Conservation (phyloP, 2,329 filamentous ascomycete genomes). For the Trichoderma sp. region DNA sequence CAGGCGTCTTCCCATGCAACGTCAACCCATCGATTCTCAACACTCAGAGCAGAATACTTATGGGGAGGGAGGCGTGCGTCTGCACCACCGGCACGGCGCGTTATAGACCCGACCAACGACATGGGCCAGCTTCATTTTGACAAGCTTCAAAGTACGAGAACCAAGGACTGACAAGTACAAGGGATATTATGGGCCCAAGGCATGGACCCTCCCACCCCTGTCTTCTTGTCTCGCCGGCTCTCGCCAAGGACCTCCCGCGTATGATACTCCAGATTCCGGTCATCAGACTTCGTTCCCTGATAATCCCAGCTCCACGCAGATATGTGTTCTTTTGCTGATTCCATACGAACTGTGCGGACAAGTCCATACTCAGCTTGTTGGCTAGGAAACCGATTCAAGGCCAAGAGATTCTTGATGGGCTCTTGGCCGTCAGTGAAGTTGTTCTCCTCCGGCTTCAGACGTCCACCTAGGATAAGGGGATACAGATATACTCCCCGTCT, state of each 20-base stretch:
- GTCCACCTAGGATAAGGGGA: neutral
- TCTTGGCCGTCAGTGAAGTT: neutral
- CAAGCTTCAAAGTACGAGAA: neutral
- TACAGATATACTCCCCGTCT: neutral
- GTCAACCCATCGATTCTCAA: neutral
- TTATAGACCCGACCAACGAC: neutral
- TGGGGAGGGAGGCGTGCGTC: neutral
- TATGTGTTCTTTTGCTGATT: neutral
- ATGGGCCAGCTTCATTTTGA: neutral
- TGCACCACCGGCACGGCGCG: constrained; percentile 14
- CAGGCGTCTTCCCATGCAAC: neutral
- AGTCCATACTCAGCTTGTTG: neutral
- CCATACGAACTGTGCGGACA: neutral
- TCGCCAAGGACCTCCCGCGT: neutral
- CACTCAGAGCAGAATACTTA: neutral
- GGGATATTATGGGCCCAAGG: neutral
- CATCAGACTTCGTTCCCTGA: neutral
- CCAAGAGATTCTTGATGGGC: neutral
- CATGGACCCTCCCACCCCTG: neutral
- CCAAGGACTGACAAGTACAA: neutral
- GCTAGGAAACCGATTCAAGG: neutral
- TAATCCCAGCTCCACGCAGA: neutral
- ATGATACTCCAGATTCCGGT: neutral
- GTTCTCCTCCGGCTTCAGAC: neutral
- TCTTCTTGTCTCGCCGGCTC: constrained; percentile 1